These are phyloP conservation scores for Globisporangium cederbergense DNA, from an alignment of 352 stramenopile genomes.

Conservation along the genomic window DNA sequence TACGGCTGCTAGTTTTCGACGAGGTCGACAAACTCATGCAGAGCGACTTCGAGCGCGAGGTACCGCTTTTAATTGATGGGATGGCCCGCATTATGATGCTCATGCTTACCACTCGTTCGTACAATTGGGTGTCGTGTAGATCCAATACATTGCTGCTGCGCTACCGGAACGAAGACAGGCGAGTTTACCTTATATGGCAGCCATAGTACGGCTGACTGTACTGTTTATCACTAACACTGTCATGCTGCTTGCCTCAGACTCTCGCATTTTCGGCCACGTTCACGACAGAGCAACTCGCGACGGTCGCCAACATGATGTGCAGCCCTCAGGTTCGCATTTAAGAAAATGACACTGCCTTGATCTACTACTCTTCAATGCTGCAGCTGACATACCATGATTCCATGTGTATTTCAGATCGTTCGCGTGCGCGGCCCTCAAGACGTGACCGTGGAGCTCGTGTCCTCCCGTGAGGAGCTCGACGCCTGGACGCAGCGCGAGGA, in stretches of 20 bases:
- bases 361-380: too few relatives aligned
- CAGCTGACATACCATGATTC: background rate
- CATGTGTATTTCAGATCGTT: conserved; percentile 40
- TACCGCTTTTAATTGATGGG: conserved; percentile 13
- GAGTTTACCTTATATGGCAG: background rate
- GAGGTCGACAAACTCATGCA: conserved; percentile 82
- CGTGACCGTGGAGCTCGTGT: conserved; percentile 66
- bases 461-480: conserved; percentile 32
- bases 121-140: conserved; percentile 25
- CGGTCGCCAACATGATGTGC: conserved; percentile 48
- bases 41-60: conserved; percentile 62
- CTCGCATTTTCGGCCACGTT: conserved; percentile 80
- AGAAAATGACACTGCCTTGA: background rate
- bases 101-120: background rate
- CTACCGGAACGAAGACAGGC: conserved; percentile 66
- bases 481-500: conserved; percentile 50
- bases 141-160: conserved; percentile 48
- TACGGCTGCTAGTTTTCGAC: conserved; percentile 71
- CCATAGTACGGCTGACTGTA: background rate
- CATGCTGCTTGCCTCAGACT: conserved; percentile 28
- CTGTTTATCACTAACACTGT: too few relatives aligned
- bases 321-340: conserved; percentile 44
- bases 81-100: background rate
- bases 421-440: conserved; percentile 51
- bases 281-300: conserved; percentile 57